Evolutionary conservation across 1,284 basidiomycete genomes (phyloP).

Genomic region (Tilletia caries): DNA sequence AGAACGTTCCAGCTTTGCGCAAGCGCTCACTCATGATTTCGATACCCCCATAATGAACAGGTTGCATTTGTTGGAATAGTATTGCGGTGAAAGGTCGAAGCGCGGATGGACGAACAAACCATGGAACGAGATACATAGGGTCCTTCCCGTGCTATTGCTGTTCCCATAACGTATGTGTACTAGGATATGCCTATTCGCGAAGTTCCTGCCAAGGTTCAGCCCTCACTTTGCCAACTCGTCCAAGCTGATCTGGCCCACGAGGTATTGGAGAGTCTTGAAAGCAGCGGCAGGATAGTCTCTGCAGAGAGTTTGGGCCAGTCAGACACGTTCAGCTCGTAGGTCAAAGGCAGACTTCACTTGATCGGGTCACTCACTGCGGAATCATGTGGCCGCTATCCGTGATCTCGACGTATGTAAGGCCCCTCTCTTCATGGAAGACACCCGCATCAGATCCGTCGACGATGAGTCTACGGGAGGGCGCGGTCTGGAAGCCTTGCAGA

Average conservation of each 20-base stretch:
- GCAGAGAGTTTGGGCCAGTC: slow-evolving; percentile 29
- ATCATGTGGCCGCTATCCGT: slow-evolving; percentile 30
- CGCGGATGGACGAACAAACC: too few species aligned
- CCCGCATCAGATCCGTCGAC: slow-evolving; percentile 26
- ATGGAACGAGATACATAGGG: too few species aligned
- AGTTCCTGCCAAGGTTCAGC: too few species aligned
- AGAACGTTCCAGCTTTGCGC: too few species aligned
- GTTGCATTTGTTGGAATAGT: too few species aligned
- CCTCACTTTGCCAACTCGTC: not conserved
- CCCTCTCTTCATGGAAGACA: slow-evolving; percentile 34
- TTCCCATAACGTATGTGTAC: too few species aligned
- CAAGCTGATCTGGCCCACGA: slow-evolving; percentile 37
- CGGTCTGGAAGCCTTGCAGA: slow-evolving; percentile 39
- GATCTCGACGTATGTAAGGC: slow-evolving; percentile 33
- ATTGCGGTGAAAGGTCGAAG: too few species aligned
- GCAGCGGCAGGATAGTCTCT: slow-evolving; percentile 35
- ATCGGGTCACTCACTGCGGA: slow-evolving; percentile 7
- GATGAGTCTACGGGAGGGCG: slow-evolving; percentile 25
- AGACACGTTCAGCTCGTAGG: slow-evolving; percentile 40
- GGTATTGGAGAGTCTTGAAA: slow-evolving; percentile 40
- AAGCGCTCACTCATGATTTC: too few species aligned
- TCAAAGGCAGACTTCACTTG: too few species aligned
- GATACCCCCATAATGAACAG: too few species aligned
- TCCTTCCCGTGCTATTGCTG: too few species aligned
- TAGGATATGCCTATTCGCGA: too few species aligned